Base-by-base conservation (phyloP, 2,329 filamentous ascomycete species). In the Cyphellophora attinorum region DNA sequence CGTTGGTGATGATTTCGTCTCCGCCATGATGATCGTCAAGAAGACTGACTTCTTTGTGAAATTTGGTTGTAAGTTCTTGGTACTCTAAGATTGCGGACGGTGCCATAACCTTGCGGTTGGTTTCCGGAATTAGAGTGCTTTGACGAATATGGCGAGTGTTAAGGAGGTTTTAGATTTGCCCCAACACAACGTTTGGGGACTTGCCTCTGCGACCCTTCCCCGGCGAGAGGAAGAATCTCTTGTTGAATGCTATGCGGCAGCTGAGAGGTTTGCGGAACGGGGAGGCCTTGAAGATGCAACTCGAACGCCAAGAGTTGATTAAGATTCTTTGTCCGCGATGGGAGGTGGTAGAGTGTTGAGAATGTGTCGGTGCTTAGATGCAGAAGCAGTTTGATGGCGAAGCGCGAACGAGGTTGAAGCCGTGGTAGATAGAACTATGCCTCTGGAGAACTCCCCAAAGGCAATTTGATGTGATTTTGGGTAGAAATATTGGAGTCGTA, bases 211-310 rank as follows among this genome's bases (percentile, higher is more conserved):
- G 86, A 94, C 85, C 91, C 91, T 93, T 89, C 91, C 91, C 88
- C 89, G 65, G 70, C 71, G 70, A 91, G 89, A 94, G 88, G 89
- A 96, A 96, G 89, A 93, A 88, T 82, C 83, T 79, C 75, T 76
- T 77, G 80, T 80, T 76, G 76, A 79, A 82, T 93, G 84, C 85
- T 96, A 98, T 98, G 89, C 91, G 91, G 91, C 91, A 96, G 89
- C 85, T 93, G 82, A 75, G 66, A 67, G 65, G 73, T 64, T 61
- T 73, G 66, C 59, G 67, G 72, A 62, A 70, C 72, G 49, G 58
- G 59, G 48, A 44, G 5, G 31, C 42, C 41, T 31, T 31, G 13
- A 38, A 29, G 38, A 13, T 45, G 35, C 34, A 45, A 38, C 33
- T 39, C 33, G 39, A 48, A 48, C 31, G 33, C 40, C 35, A 31